Evolutionary conservation across 2,329 filamentous ascomycete species (phyloP), one percentile per base, ranked within the genome.

Genomic region (Phialophora chinensis): DNA sequence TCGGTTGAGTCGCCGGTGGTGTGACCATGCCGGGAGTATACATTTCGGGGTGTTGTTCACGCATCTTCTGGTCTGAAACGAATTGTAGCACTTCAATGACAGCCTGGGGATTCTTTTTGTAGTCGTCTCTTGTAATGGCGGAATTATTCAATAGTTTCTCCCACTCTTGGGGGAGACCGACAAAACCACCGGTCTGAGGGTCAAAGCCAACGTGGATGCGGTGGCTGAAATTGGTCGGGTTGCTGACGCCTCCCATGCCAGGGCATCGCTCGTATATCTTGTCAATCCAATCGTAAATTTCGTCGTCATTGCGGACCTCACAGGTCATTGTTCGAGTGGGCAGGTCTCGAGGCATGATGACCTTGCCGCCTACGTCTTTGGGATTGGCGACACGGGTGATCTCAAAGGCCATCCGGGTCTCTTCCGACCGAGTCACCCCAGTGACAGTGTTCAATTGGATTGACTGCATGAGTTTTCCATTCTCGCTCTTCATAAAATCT

Each of bases 211-310:
- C 95, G 77, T 99, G 95, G 27, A 99, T 93, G 55, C 93, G 91
- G 77, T 99, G 95, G 27, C 91, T 93, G 82, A 99, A 99, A 82
- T 98, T 97, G 71, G 95, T 98, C 5, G 95, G 95, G 79, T 98
- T 97, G 81, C 94, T 97, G 64, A 99, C 95, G 73, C 95, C 95
- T 68, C 95, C 93, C 92, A 98, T 97, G 69, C 92, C 94, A 20
- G 95, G 95, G 78, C 94, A 98, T 71, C 94, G 90, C 73, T 94
- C 93, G 77, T 98, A 98, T 72, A 99, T 96, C 77, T 93, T 92
- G 79, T 99, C 95, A 75, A 98, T 97, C 95, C 95, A 99, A 74
- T 96, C 93, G 79, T 99, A 99, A 62, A 99, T 88, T 73, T 99
- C 95, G 75, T 97, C 94, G 75, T 99, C 95, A 64, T 89, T 91